These are phyloP conservation scores for Alternaria atra DNA, from an alignment of 2,329 filamentous ascomycete genomes.

Conservation along the genomic window DNA sequence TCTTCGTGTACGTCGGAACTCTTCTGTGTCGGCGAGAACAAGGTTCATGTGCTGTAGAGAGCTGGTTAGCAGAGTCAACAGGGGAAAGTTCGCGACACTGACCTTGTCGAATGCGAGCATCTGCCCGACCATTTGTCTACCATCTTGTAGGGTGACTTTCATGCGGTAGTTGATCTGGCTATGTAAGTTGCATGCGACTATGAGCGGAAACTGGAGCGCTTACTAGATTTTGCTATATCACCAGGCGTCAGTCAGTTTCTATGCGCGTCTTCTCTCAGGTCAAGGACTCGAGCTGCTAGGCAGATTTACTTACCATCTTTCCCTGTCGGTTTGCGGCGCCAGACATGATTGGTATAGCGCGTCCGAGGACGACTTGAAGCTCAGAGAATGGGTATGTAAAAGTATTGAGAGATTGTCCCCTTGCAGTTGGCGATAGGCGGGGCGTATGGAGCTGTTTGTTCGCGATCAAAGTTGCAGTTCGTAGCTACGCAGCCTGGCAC, in stretches of 20 bases:
- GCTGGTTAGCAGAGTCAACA: slow-evolving; percentile 21
- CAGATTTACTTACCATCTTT: slow-evolving; percentile 86
- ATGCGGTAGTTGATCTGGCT: slow-evolving; percentile 97
- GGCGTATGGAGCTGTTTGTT: slow-evolving; percentile 37
- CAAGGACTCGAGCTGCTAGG: slow-evolving; percentile 47
- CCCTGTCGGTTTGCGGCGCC: slow-evolving; percentile 82
- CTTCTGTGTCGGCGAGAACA: slow-evolving; percentile 95
- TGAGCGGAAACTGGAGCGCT: slow-evolving; percentile 47
- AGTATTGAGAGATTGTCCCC: slow-evolving; percentile 20
- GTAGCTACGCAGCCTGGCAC: slow-evolving; percentile 17
- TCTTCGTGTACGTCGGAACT: slow-evolving; percentile 45
- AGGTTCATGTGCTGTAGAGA: slow-evolving; percentile 91
- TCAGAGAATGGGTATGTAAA: slow-evolving; percentile 11
- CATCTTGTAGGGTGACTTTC: slow-evolving; percentile 94
- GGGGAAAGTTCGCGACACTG: slow-evolving; percentile 24
- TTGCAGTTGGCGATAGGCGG: slow-evolving; percentile 29
- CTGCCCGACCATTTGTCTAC: slow-evolving; percentile 94
- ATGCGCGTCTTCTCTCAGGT: slow-evolving; percentile 56
- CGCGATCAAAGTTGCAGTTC: slow-evolving; percentile 23
- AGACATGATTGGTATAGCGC: slow-evolving; percentile 53
- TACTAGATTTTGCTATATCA: slow-evolving; percentile 70
- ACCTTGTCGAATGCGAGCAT: slow-evolving; percentile 99
- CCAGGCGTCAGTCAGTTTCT: slow-evolving; percentile 54
- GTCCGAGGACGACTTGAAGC: slow-evolving; percentile 54
- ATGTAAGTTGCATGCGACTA: slow-evolving; percentile 31